Evolutionary conservation across 2,329 filamentous ascomycete genomes (phyloP), one percentile per base, ranked within the genome.

Genomic region (Phyllosticta citrichinensis): DNA sequence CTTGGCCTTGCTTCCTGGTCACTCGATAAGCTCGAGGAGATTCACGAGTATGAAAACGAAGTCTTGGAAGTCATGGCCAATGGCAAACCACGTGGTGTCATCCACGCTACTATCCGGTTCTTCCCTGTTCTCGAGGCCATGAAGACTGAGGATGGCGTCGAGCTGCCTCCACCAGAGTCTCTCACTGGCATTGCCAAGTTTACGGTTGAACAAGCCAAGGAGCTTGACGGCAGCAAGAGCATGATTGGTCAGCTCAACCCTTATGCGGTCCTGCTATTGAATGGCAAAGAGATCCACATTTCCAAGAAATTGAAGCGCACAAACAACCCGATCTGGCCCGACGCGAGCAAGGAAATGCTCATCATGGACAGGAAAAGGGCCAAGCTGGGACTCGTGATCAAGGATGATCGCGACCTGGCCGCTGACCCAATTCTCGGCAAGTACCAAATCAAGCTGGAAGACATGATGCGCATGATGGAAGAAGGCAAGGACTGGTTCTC

Each of bases 401-500:
- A 97, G 77, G 94, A 99, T 70, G 93, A 97, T 66, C 87, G 93
- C 64, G 93, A 96, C 59, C 77, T 99, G 60, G 79, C 85, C 8
- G 80, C 86, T 14, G 93, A 99, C 72, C 91, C 91, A 56, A 83
- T 93, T 35, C 78, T 99, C 22, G 94, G 93, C 63, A 92, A 86
- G 25, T 97, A 97, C 73, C 91, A 97, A 73, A 95, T 99, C 75
- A 96, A 92, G 75, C 80, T 99, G 25, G 89, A 96, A 65, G 93
- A 97, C 68, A 88, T 99, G 83, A 77, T 97, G 25, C 90, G 93
- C 61, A 82, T 92, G 72, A 95, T 89, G 83, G 86, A 86, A 55
- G 94, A 96, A 75, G 93, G 94, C 52, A 89, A 96, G 68, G 91
- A 97, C 67, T 99, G 94, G 94, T 99, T 92, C 79, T 90, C 92